Percentiles rank a stretch among this genome's conserved stretches.
Conservation (phyloP, 176 grass and related monocot genomes). For the Areca catechu region DNA sequence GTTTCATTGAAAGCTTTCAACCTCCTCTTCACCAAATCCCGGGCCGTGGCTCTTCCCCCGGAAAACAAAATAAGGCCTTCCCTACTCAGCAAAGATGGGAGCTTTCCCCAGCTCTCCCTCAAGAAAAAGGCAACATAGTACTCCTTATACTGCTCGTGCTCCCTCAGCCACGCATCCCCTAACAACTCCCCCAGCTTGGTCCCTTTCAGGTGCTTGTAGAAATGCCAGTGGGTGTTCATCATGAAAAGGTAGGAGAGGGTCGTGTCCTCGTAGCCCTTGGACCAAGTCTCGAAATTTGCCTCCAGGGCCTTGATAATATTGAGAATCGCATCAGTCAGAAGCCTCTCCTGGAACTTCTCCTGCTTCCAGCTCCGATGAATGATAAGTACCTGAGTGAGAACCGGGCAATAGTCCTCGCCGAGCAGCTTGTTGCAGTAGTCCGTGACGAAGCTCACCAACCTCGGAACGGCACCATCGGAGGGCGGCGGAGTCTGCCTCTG, state of each 20-base stretch:
- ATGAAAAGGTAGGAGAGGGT: slow-evolving; percentile 46
- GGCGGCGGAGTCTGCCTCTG: slow-evolving; percentile 51
- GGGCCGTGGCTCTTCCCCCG: slow-evolving; percentile 64
- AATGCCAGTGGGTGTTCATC: slow-evolving; percentile 80
- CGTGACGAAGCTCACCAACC: slow-evolving; percentile 52
- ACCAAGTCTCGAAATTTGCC: slow-evolving; percentile 75
- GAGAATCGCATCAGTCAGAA: slow-evolving; percentile 34
- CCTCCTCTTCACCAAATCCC: slow-evolving; percentile 83
- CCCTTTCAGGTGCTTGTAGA: slow-evolving; percentile 67
- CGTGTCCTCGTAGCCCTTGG: slow-evolving; percentile 44
- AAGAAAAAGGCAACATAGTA: slow-evolving; percentile 50
- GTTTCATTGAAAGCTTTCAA: slow-evolving; percentile 79
- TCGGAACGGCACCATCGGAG: slow-evolving; percentile 42
- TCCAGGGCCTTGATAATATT: slow-evolving; percentile 68
- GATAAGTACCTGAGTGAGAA: slow-evolving; percentile 51
- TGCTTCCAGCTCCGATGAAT: slow-evolving; percentile 74
- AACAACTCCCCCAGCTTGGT: slow-evolving; percentile 57
- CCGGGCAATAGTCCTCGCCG: slow-evolving; percentile 43
- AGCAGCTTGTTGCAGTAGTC: slow-evolving; percentile 72
- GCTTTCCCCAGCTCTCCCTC: slow-evolving; percentile 73
- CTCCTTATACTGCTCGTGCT: slow-evolving; percentile 80
- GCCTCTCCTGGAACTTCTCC: slow-evolving; percentile 51
- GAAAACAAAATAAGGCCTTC: slow-evolving; percentile 90
- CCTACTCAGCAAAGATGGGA: slow-evolving; percentile 51
- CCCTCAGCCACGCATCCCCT: slow-evolving; percentile 59